A percentile compares a stretch with the other conserved stretches of the same genome.
These are phyloP conservation scores for Colletotrichum sp. DNA, from an alignment of 2,329 filamentous ascomycete genomes.

Conservation along the genomic window DNA sequence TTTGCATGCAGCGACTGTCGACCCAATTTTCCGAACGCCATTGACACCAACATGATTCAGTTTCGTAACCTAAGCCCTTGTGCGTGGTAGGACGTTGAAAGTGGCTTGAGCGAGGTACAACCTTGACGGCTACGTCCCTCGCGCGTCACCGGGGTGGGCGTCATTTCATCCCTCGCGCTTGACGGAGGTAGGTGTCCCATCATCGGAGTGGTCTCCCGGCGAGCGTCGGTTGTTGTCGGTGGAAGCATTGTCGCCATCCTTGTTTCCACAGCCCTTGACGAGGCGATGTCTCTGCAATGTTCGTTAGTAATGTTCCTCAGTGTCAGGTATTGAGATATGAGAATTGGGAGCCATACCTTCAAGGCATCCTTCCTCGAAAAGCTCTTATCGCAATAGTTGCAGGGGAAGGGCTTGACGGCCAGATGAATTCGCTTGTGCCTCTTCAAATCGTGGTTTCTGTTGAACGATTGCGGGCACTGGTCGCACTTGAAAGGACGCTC, in stretches of 20 bases:
- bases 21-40: background rate
- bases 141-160: background rate
- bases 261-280: constrained; percentile 64
- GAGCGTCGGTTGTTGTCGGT: constrained; percentile 5
- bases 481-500: constrained; percentile 96
- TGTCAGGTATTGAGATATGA: background rate
- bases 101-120: background rate
- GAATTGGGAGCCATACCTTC: constrained; percentile 69
- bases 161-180: background rate
- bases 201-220: constrained; percentile 11
- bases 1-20: background rate
- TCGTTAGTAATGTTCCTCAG: constrained; percentile 2
- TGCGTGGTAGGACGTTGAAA: background rate
- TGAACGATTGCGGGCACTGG: constrained; percentile 90
- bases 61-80: background rate
- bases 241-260: background rate
- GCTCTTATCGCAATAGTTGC: constrained; percentile 89
- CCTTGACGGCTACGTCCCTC: background rate
- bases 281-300: constrained; percentile 61
- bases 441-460: constrained; percentile 94
- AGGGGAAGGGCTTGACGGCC: constrained; percentile 94
- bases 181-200: constrained; percentile 1
- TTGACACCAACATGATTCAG: background rate
- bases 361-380: constrained; percentile 96
- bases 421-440: constrained; percentile 94